A percentile compares a stretch with the other conserved stretches of the same genome.
Evolutionary conservation across 331 rosid genomes (phyloP).

Genomic region (Ulmus americana): DNA sequence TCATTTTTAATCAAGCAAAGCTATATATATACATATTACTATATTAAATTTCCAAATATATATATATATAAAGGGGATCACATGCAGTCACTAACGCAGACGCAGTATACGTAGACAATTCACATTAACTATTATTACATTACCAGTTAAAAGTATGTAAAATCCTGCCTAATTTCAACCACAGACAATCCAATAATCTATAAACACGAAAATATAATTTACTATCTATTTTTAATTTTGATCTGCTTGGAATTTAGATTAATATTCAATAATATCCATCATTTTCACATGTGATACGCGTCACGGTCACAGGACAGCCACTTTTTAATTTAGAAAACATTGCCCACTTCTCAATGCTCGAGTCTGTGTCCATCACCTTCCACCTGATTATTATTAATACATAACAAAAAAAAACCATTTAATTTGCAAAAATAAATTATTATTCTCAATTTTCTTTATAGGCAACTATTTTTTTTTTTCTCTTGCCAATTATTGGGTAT

Average conservation of each 20-base stretch:
- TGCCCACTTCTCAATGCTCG: conserved; percentile 69
- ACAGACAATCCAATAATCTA: not conserved
- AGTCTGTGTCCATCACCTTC: conserved; percentile 59
- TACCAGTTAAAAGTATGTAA: not conserved
- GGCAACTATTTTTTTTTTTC: not conserved
- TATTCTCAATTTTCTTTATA: not conserved
- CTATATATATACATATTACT: too few relatives aligned
- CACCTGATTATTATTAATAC: conserved; percentile 36
- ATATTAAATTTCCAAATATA: too few relatives aligned
- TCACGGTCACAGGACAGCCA: conserved; percentile 61
- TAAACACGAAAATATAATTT: not conserved
- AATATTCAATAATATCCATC: not conserved
- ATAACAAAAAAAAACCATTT: not conserved
- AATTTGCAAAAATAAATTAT: not conserved
- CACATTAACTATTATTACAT: not conserved
- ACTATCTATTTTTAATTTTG: not conserved
- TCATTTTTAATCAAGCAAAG: too few relatives aligned
- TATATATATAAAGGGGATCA: not conserved
- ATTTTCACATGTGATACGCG: conserved; percentile 10
- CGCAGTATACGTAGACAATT: not conserved
- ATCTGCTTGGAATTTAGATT: not conserved
- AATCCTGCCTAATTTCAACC: not conserved
- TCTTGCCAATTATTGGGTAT: too few relatives aligned
- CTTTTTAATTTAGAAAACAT: conserved; percentile 59
- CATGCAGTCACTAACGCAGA: not conserved